These are phyloP conservation scores for Castanea mollissima DNA, from an alignment of 306 rosid genomes.

Conservation along the genomic window DNA sequence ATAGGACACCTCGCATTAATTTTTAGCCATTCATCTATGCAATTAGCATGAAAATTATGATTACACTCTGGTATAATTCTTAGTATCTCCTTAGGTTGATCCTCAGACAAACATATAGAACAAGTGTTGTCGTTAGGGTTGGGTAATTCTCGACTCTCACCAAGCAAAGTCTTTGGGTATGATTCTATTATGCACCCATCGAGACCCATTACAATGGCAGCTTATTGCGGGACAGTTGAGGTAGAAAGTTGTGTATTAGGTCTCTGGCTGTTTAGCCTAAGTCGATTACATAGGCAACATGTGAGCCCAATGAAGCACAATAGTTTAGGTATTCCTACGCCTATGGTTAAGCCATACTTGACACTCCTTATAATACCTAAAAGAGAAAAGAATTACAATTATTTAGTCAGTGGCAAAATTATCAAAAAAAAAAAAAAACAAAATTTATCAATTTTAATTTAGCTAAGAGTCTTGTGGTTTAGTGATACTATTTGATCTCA, in stretches of 20 bases:
- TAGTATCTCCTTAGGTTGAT: slow-evolving; percentile 52
- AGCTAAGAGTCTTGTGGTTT: no score
- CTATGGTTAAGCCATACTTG: slow-evolving; percentile 59
- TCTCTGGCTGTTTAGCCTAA: slow-evolving; percentile 4
- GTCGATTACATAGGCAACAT: slow-evolving; percentile 27
- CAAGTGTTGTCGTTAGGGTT: slow-evolving; percentile 52
- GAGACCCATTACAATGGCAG: slow-evolving; percentile 37
- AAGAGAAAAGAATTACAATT: background rate
- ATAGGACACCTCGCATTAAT: slow-evolving; percentile 69
- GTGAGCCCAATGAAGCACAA: slow-evolving; percentile 18
- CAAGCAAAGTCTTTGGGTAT: slow-evolving; percentile 50
- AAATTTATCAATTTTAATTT: no score
- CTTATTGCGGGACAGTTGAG: slow-evolving; percentile 16
- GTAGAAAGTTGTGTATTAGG: slow-evolving; percentile 3
- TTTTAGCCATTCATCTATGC: slow-evolving; percentile 64
- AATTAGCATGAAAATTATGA: slow-evolving; percentile 36
- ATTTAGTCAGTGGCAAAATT: background rate
- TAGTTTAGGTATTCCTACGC: slow-evolving; percentile 54
- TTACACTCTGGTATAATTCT: slow-evolving; percentile 67
- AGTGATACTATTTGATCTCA: no score
- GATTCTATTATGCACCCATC: slow-evolving; percentile 68
- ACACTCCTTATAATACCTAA: slow-evolving; percentile 54
- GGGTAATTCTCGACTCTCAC: slow-evolving; percentile 50
- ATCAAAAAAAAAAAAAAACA: background rate
- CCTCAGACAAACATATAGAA: slow-evolving; percentile 61